A percentile compares a stretch with the other conserved stretches of the same genome.
Conservation (phyloP, 495 filamentous ascomycete species). For the Tuber indicum region DNA sequence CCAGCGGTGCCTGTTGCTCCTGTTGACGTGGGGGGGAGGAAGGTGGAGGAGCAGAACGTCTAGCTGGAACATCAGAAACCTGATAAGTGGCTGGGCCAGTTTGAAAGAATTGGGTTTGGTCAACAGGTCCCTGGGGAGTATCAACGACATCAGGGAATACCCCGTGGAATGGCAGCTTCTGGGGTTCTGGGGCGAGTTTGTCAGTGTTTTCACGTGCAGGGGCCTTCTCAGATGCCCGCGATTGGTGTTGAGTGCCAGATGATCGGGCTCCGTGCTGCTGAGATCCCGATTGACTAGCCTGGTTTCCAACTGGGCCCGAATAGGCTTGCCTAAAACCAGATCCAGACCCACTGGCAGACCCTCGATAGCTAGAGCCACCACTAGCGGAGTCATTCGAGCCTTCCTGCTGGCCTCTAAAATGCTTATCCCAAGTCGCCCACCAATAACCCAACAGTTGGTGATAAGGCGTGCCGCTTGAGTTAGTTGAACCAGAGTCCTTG, state of each 20-base stretch:
- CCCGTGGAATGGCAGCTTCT: conserved; percentile 27
- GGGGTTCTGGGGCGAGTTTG: conserved; percentile 15
- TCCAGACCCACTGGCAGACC: background rate
- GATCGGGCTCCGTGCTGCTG: background rate
- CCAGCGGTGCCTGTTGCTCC: background rate
- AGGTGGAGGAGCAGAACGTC: background rate
- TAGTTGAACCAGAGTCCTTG: conserved; percentile 38
- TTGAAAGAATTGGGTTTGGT: conserved; percentile 37
- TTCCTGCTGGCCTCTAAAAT: conserved; percentile 43
- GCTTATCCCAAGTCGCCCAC: conserved; percentile 88
- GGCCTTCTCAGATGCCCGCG: background rate
- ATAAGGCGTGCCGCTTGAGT: conserved; percentile 57
- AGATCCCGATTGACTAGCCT: conserved; percentile 1
- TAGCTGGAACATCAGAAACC: conserved; percentile 6
- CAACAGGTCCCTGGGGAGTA: conserved; percentile 35
- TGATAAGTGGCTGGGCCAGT: conserved; percentile 35
- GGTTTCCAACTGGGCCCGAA: conserved; percentile 2
- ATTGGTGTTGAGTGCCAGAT: conserved; percentile 3
- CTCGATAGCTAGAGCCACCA: background rate
- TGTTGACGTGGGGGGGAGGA: background rate
- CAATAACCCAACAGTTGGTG: conserved; percentile 74
- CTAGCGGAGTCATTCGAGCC: background rate
- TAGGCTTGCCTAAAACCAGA: conserved; percentile 4
- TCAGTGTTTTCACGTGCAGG: background rate
- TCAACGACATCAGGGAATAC: conserved; percentile 31